A percentile compares a stretch with the other conserved stretches of the same genome.
phyloP scores from a whole-genome alignment of 129 eudicot species.

The Centrapalus pauciflorus region DNA sequence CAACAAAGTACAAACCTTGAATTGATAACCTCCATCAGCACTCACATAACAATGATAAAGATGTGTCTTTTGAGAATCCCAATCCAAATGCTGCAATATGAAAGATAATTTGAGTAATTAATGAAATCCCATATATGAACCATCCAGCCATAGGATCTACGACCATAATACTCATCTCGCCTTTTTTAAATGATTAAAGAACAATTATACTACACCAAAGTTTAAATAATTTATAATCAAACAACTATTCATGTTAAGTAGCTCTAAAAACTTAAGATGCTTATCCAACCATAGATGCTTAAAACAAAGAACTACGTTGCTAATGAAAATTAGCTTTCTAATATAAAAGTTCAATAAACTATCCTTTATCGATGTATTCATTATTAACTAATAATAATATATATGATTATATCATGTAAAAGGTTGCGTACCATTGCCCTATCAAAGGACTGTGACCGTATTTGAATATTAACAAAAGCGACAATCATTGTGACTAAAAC shows the following conservation, averaged over 20 bases:
- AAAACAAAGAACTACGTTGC: neutral
- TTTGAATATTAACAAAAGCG: too few species aligned
- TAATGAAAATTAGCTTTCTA: neutral
- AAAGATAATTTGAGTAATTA: constrained; percentile 2
- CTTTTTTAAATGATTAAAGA: neutral
- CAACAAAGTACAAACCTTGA: constrained; percentile 39
- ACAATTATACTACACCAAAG: neutral
- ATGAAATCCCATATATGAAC: neutral
- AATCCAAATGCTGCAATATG: constrained; percentile 40
- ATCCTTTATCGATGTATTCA: neutral
- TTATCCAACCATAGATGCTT: neutral
- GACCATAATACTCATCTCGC: neutral
- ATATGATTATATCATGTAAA: neutral
- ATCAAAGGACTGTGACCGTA: constrained; percentile 22
- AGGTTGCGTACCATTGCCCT: constrained; percentile 27
- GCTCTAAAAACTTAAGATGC: neutral
- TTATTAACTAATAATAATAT: neutral
- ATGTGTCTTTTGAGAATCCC: constrained; percentile 45
- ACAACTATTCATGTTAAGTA: neutral
- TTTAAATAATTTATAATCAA: neutral
- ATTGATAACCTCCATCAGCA: constrained; percentile 32
- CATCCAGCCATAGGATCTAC: neutral
- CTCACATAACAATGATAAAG: constrained; percentile 42
- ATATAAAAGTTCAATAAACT: too few species aligned
- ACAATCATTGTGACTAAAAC: too few species aligned